Conservation (phyloP, 208 protist genomes). For the Trichomonas vaginalis region DNA sequence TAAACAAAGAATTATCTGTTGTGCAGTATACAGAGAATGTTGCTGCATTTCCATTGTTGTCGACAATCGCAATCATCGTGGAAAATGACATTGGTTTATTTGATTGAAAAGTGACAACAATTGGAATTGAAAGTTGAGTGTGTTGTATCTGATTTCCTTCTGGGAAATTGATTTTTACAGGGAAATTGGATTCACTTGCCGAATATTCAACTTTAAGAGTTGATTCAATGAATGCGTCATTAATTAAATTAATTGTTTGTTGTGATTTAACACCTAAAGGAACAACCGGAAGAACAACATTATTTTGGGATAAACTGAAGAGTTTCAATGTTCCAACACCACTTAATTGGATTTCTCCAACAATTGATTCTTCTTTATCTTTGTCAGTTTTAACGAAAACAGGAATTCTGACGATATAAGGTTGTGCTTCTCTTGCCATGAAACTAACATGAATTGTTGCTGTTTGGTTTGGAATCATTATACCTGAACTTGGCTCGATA, state of each 20-base stretch:
- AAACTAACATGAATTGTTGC: background rate
- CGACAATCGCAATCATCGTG: background rate
- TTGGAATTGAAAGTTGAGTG: background rate
- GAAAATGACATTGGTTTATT: background rate
- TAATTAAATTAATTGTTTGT: background rate
- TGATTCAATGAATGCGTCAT: background rate
- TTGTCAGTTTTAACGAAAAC: background rate
- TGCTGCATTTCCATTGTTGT: background rate
- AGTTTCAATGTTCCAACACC: background rate
- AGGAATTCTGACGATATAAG: background rate
- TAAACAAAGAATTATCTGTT: conserved; percentile 13
- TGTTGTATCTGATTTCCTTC: background rate
- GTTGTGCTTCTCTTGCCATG: background rate
- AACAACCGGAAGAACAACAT: background rate
- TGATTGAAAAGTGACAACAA: background rate
- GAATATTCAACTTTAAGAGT: background rate
- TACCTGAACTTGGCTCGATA: background rate
- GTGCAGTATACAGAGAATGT: background rate
- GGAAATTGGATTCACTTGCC: background rate
- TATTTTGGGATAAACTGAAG: background rate
- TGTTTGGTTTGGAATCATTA: background rate
- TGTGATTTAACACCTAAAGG: background rate
- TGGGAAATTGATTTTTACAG: background rate
- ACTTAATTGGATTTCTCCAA: background rate
- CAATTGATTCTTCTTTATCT: background rate